These are phyloP conservation scores for Kodamaea fukazawae DNA, from an alignment of 805 yeast genomes.

Conservation along the genomic window DNA sequence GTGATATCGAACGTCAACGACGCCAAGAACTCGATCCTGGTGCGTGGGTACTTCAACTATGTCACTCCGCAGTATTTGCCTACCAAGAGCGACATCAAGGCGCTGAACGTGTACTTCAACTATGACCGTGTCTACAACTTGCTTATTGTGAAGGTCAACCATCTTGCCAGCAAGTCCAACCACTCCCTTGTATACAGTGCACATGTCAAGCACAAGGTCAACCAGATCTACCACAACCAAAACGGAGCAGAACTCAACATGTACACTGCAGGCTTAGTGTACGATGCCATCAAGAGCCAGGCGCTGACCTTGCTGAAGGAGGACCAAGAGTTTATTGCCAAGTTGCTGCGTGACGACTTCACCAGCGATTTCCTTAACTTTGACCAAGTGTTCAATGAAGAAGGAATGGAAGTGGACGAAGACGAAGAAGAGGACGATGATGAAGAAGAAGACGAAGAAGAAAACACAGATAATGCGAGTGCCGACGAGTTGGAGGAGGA, in stretches of 20 bases:
- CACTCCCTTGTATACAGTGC: constrained; percentile 8
- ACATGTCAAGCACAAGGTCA: constrained; percentile 18
- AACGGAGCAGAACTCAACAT: constrained; percentile 19
- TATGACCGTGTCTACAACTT: constrained; percentile 21
- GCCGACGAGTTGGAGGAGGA: constrained; percentile 11
- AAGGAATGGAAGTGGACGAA: constrained; percentile 11
- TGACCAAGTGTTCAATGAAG: constrained; percentile 15
- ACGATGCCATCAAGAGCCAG: constrained; percentile 18
- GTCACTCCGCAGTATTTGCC: constrained; percentile 4
- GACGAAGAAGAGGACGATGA: constrained; percentile 11
- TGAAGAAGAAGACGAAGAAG: constrained; percentile 8
- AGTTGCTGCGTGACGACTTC: constrained; percentile 25
- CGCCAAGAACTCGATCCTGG: constrained; percentile 20
- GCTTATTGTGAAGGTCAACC: constrained; percentile 24
- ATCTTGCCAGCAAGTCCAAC: constrained; percentile 15
- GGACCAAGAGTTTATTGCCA: constrained; percentile 17
- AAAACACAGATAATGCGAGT: constrained; percentile 1
- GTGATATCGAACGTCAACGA: constrained; percentile 31
- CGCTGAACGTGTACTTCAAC: constrained; percentile 19
- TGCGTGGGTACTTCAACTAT: constrained; percentile 22
- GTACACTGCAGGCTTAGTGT: constrained; percentile 22
- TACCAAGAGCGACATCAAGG: constrained; percentile 8
- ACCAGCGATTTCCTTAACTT: constrained; percentile 29
- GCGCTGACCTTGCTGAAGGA: constrained; percentile 13
- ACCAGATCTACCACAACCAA: constrained; percentile 15